phyloP scores from a whole-genome alignment of 768 basidiomycete species.

The Dioszegia aurantiaca region DNA sequence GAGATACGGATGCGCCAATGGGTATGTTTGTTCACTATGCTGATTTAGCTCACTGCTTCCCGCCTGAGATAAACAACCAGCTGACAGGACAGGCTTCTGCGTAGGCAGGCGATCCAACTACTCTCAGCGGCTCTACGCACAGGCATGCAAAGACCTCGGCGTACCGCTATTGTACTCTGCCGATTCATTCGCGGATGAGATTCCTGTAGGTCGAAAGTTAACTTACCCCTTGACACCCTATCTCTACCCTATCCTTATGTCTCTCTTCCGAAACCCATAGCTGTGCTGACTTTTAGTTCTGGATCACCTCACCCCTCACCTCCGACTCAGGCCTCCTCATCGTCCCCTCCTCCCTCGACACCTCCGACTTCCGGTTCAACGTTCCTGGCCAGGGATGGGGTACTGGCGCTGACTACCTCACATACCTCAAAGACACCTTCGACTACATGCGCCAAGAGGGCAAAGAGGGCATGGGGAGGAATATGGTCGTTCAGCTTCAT shows the following conservation, averaged over 20 bases:
- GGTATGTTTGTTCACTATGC: slow-evolving; percentile 5
- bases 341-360: slow-evolving; percentile 28
- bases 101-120: slow-evolving; percentile 18
- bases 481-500: slow-evolving; percentile 17
- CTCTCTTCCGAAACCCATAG: slow-evolving; percentile 5
- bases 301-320: slow-evolving; percentile 15
- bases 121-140: slow-evolving; percentile 17
- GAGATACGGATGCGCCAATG: slow-evolving; percentile 11
- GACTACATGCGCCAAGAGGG: slow-evolving; percentile 11
- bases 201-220: slow-evolving; percentile 6
- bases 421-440: slow-evolving; percentile 18
- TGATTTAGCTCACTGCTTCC: too few relatives aligned
- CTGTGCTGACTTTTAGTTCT: slow-evolving; percentile 12
- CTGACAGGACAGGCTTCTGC: slow-evolving; percentile 19
- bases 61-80: too few relatives aligned
- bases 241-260: slow-evolving; percentile 10
- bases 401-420: slow-evolving; percentile 16
- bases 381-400: slow-evolving; percentile 16
- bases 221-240: too few relatives aligned
- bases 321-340: slow-evolving; percentile 25
- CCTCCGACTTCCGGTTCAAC: slow-evolving; percentile 23
- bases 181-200: slow-evolving; percentile 25
- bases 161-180: slow-evolving; percentile 20
- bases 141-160: slow-evolving; percentile 18
- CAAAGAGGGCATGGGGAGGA: slow-evolving; percentile 12